These are phyloP conservation scores for Pueraria montana DNA, from an alignment of 306 rosid genomes.

Conservation along the genomic window DNA sequence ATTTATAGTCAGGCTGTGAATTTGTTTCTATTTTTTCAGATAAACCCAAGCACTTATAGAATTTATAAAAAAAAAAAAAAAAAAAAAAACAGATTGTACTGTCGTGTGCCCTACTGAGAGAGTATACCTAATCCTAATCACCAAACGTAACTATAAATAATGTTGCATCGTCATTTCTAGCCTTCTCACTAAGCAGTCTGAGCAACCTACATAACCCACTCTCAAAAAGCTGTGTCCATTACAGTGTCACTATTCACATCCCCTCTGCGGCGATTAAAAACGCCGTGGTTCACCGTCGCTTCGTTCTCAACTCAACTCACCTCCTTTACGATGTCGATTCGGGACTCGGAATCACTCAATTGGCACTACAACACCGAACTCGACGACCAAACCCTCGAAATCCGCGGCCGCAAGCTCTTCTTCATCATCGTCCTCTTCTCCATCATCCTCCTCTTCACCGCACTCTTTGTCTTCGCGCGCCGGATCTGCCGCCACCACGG, in stretches of 20 bases:
- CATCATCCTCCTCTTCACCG: slow-evolving; percentile 56
- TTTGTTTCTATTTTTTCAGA: no score
- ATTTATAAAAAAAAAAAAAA: no score
- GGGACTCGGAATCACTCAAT: slow-evolving; percentile 47
- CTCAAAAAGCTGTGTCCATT: neutral
- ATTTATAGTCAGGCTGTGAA: no score
- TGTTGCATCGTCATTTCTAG: neutral
- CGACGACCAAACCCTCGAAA: slow-evolving; percentile 58
- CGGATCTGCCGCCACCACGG: slow-evolving; percentile 67
- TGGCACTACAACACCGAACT: slow-evolving; percentile 66
- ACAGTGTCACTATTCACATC: neutral
- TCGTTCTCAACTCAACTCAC: no score
- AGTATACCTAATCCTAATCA: slow-evolving; percentile 18
- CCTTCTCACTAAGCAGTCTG: neutral
- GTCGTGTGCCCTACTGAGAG: neutral
- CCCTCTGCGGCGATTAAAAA: neutral
- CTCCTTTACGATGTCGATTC: slow-evolving; percentile 39
- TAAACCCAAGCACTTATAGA: no score
- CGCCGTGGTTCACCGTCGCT: neutral
- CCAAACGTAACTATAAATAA: slow-evolving; percentile 46
- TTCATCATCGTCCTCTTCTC: slow-evolving; percentile 64
- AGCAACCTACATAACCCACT: neutral
- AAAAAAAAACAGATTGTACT: no score
- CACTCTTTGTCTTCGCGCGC: slow-evolving; percentile 69
- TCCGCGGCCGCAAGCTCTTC: slow-evolving; percentile 71